phyloP scores from a whole-genome alignment of 345 rosid species.

The Jatropha curcas region DNA sequence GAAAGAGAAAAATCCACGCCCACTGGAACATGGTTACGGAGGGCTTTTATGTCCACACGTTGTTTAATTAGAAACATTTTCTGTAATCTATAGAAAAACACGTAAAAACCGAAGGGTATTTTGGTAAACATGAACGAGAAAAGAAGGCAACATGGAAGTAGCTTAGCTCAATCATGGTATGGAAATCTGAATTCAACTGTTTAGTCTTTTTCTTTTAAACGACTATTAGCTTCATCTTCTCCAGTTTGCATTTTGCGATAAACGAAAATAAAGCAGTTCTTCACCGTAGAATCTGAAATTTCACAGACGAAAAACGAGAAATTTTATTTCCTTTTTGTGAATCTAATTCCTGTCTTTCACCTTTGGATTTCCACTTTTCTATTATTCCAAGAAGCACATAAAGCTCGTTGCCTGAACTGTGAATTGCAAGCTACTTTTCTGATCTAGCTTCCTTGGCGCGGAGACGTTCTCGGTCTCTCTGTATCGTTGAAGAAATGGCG shows the following conservation, averaged over 20 bases:
- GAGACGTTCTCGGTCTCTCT: neutral
- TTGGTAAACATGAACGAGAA: conserved; percentile 2
- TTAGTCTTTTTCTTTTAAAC: neutral
- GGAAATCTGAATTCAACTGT: conserved; percentile 24
- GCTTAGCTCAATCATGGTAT: conserved; percentile 16
- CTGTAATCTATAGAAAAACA: neutral
- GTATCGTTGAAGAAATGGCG: conserved; percentile 44
- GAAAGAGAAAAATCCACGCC: neutral
- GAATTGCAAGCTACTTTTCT: conserved; percentile 1
- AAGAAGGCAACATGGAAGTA: too few relatives aligned
- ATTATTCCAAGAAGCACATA: neutral
- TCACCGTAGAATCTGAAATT: conserved; percentile 33
- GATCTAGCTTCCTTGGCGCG: neutral
- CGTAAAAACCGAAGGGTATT: conserved; percentile 14
- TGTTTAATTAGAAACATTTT: too few relatives aligned
- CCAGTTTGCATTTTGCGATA: neutral
- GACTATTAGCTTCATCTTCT: neutral
- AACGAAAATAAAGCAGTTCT: neutral
- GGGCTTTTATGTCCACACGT: neutral
- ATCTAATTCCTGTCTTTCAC: conserved; percentile 44
- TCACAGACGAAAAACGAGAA: neutral
- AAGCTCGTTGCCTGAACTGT: conserved; percentile 14
- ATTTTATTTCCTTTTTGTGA: neutral
- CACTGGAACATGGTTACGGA: neutral
- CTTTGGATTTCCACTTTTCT: conserved; percentile 36